Percentiles rank a stretch among this genome's conserved stretches.
phyloP scores from a whole-genome alignment of 176 grass and related monocot genomes.

The Carex kokanica region DNA sequence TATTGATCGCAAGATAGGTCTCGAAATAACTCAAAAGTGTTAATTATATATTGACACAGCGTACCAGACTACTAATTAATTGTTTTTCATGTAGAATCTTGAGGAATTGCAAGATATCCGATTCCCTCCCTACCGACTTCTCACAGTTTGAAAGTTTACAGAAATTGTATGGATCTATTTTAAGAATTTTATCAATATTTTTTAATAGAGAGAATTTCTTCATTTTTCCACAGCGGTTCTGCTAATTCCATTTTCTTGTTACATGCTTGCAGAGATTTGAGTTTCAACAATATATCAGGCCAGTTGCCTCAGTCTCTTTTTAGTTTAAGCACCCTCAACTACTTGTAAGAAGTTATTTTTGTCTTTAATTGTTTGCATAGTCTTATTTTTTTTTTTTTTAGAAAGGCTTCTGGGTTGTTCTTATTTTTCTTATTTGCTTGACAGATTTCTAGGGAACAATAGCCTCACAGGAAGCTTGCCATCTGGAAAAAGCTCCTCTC shows the following conservation, averaged over 20 bases:
- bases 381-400: neutral
- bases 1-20: neutral
- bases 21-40: neutral
- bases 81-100: slow-evolving; percentile 51
- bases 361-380: neutral
- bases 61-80: neutral
- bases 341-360: slow-evolving; percentile 46
- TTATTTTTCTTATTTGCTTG: slow-evolving; percentile 4
- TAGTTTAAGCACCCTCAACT: slow-evolving; percentile 35
- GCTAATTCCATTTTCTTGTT: neutral
- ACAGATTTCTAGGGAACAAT: slow-evolving; percentile 91
- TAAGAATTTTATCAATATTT: neutral
- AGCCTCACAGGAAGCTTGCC: slow-evolving; percentile 78
- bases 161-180: slow-evolving; percentile 18
- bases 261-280: slow-evolving; percentile 63
- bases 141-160: slow-evolving; percentile 37
- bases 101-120: slow-evolving; percentile 82
- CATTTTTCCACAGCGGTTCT: neutral
- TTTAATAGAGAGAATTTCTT: neutral
- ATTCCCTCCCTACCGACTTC: slow-evolving; percentile 51
- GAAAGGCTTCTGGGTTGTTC: neutral
- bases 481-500: slow-evolving; percentile 36
- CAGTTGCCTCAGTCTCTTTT: slow-evolving; percentile 55
- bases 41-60: neutral
- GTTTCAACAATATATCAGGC: slow-evolving; percentile 84